Conservation (phyloP, 257 asterid genomes). For the Solanum medicagineum region DNA sequence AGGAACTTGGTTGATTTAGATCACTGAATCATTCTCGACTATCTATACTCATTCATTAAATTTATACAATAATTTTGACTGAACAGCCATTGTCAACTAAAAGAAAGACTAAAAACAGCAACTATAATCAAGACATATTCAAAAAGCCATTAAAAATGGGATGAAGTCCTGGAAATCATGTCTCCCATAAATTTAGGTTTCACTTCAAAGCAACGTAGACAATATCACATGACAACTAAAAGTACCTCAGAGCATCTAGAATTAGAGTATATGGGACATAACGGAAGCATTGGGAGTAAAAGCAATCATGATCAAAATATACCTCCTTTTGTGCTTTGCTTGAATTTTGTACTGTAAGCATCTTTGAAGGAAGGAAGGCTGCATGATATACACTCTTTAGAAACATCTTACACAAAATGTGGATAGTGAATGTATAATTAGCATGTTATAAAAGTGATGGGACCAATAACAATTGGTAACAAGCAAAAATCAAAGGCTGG, state of each 20-base stretch:
- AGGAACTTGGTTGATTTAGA: neutral
- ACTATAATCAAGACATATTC: neutral
- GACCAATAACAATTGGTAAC: neutral
- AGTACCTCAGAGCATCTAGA: neutral
- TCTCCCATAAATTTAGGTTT: neutral
- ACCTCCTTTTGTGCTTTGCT: constrained; percentile 78
- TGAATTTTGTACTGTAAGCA: constrained; percentile 75
- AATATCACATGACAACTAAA: neutral
- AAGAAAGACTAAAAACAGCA: neutral
- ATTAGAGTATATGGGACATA: neutral
- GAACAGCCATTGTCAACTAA: neutral
- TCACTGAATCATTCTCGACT: neutral
- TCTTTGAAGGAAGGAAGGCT: constrained; percentile 86
- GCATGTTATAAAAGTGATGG: neutral
- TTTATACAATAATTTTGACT: neutral
- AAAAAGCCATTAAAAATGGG: neutral
- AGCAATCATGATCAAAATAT: neutral
- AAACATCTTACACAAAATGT: constrained; percentile 5
- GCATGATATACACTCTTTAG: constrained; percentile 38
- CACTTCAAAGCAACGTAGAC: neutral
- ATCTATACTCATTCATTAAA: neutral
- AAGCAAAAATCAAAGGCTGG: neutral
- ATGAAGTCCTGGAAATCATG: neutral
- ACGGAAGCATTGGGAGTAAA: neutral
- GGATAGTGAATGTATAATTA: neutral